Evolutionary conservation across 192 early-diverging fungal genomes (phyloP).

Genomic region (Entomortierella beljakovae): DNA sequence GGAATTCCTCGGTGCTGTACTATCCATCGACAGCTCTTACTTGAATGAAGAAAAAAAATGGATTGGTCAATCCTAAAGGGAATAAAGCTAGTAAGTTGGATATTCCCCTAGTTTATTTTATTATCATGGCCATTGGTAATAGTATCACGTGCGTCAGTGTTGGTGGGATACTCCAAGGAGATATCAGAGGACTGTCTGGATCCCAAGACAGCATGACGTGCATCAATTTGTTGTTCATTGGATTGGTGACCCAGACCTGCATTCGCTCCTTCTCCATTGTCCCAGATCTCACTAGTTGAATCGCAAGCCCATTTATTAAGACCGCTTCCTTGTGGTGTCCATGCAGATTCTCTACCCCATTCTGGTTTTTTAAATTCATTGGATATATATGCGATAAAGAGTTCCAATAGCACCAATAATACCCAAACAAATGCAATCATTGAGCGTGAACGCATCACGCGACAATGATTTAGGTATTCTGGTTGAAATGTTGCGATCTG

Average conservation of each 20-base stretch:
- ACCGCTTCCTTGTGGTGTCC: not conserved
- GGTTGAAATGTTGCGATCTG: not conserved
- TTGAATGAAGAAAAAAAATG: too few species aligned
- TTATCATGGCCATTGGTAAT: too few species aligned
- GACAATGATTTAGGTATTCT: not conserved
- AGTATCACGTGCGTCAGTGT: too few species aligned
- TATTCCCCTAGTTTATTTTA: too few species aligned
- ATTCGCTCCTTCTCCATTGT: not conserved
- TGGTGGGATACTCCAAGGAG: too few species aligned
- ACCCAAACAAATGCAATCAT: slow-evolving; percentile 7
- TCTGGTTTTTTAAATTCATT: slow-evolving; percentile 3
- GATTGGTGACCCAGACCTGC: not conserved
- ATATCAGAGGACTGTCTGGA: too few species aligned
- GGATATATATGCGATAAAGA: not conserved
- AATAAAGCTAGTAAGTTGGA: too few species aligned
- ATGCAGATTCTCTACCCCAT: not conserved
- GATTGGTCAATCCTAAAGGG: too few species aligned
- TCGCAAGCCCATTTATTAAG: not conserved
- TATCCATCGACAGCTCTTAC: too few species aligned
- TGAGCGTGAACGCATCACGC: not conserved
- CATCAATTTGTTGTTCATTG: not conserved
- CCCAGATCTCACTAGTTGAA: slow-evolving; percentile 2
- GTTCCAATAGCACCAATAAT: slow-evolving; percentile 2
- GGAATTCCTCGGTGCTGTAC: too few species aligned
- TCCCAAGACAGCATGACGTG: too few species aligned